Base-by-base conservation (phyloP, 768 basidiomycete genomes). In the Xerocomus potaroensis region DNA sequence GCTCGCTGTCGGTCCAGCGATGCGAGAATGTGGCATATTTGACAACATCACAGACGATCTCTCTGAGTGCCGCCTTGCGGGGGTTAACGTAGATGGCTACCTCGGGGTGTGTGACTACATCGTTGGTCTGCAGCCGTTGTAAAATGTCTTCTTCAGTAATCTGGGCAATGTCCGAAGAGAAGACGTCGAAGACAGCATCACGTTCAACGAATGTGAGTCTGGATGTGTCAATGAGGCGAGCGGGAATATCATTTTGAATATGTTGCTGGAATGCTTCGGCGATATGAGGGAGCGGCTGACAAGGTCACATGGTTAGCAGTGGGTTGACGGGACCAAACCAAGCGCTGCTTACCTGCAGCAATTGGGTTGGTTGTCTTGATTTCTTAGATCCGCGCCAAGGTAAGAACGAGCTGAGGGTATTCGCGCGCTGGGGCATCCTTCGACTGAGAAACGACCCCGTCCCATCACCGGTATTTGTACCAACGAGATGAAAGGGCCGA, bases 21-120 rank as follows among this genome's bases (percentile, higher is more conserved):
- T 65, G 61, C 1, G 61, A 63, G 35, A 63, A 65, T 23, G 52
- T 38, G 34, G 55, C 58, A 10, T 65, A 63, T 31, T 18, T 46
- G 2, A 60, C 49, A 24, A 57, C 40, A 8, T 56, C 59, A 2
- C 36, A 49, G 27, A 58, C 45, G 40, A 16, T 61, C 34, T 58
- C 51, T 22, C 19, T 32, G 38, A 60, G 47, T 16, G 58, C 61
- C 0, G 9, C 22, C 37, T 42, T 51, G 44, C 47, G 53, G 6
- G 29, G 26, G 4, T 29, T 15, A n/a, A 61, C 11, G 36, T 61
- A 61, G 33, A 37, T 48, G 32, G 32, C 45, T 31, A 37, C 43
- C 21, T 59, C 57, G 1, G 55, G 58, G 31, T 52, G 5, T 0
- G 23, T 40, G 22, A 49, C 24, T 23, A 36, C 29, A 3, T 8